Base-by-base conservation (phyloP, 225 moss, liverwort and hornwort species). In the Pleurozium schreberi region DNA sequence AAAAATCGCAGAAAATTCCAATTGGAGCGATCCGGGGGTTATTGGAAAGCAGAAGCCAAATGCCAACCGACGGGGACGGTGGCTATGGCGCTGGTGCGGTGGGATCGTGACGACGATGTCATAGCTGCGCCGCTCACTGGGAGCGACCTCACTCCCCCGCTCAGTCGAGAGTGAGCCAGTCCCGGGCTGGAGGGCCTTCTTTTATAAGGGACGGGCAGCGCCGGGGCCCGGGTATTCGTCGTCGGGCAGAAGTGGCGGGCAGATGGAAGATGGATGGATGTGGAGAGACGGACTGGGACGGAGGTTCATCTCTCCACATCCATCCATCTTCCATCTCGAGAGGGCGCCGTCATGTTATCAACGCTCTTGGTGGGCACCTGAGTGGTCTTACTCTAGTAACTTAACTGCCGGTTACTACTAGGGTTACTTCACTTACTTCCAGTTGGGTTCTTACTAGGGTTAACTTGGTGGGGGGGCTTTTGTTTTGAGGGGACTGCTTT, bases 111-210 rank as follows among this genome's bases (percentile, higher is more conserved):
- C 42, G n/a, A 59, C 73, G 58, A 47, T 27, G 23, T 75, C 81
- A 58, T 49, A 76, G 88, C 88, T 85, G 75, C 87, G 90, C 88
- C 83, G 90, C 84, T 87, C 71, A 43, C 73, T 59, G 89, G 38
- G 81, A 90, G 92, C 90, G 85, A 87, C 88, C 80, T 87, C 92
- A 86, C 90, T 81, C 90, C 88, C 90, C 90, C 90, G 87, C 90
- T 81, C 89, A 84, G 60, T 45, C 75, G 75, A 81, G 87, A 86
- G 86, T 86, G 52, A 86, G 66, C 53, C 67, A n/a, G 57, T 13
- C 34, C 5, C 26, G 71, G 21, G 45, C 84, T 64, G 66, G 83
- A n/a, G 62, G 16, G 15, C 87, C 47, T 40, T 69, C 0, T 87
- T 91, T 87, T 92, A 92, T 92, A 88, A 80, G 50, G 28, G 28